Percentiles rank a stretch among this genome's conserved stretches.
phyloP scores from a whole-genome alignment of 805 yeast species.

The Cyberlindnera meyerae region DNA sequence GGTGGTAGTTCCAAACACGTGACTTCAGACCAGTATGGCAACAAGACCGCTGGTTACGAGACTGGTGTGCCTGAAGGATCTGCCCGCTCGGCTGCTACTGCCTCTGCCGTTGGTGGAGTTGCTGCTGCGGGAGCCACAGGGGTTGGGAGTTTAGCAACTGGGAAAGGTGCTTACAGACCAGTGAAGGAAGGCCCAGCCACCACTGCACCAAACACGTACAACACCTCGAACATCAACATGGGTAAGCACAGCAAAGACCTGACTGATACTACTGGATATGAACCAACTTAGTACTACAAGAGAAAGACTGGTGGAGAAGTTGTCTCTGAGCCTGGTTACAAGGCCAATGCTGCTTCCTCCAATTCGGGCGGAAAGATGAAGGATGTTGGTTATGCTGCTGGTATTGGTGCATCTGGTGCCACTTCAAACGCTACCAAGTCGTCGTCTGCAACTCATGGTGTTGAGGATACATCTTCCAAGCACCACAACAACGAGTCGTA shows the following conservation, averaged over 20 bases:
- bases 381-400: background rate
- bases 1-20: constrained; percentile 10
- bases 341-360: background rate
- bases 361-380: background rate
- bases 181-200: constrained; percentile 15
- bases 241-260: constrained; percentile 13
- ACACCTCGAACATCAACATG: constrained; percentile 4
- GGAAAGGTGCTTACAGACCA: constrained; percentile 4
- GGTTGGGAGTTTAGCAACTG: background rate
- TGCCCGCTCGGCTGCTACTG: constrained; percentile 16
- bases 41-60: constrained; percentile 8
- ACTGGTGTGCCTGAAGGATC: constrained; percentile 19
- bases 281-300: constrained; percentile 18
- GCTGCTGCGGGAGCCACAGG: constrained; percentile 10
- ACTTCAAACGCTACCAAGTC: too few species aligned
- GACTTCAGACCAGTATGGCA: constrained; percentile 14
- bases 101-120: constrained; percentile 9
- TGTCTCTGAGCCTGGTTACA: constrained; percentile 2
- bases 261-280: constrained; percentile 18
- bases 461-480: too few species aligned
- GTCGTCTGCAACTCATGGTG: too few species aligned
- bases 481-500: too few species aligned
- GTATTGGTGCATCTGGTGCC: background rate
- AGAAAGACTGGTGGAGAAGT: constrained; percentile 8
- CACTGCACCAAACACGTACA: constrained; percentile 19